Evolutionary conservation across 2,329 filamentous ascomycete genomes (phyloP).

Genomic region (Phialophora verrucosa): DNA sequence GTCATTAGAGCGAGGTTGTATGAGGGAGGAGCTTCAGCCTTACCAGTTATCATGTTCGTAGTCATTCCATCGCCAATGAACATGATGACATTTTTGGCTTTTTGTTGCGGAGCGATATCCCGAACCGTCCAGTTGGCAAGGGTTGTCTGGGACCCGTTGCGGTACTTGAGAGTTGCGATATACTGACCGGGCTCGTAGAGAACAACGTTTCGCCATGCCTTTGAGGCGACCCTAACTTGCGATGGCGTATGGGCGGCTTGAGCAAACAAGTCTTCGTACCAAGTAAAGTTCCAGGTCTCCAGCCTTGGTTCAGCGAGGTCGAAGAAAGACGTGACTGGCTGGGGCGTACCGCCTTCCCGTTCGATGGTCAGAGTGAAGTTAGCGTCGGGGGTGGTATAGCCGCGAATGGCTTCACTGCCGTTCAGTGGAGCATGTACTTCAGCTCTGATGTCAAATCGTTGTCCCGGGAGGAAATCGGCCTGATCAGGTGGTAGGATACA

Average conservation of each 20-base stretch:
- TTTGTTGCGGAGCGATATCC: slow-evolving; percentile 70
- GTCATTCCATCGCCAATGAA: slow-evolving; percentile 77
- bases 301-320: slow-evolving; percentile 71
- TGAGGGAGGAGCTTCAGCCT: slow-evolving; percentile 4
- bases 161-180: slow-evolving; percentile 76
- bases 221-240: slow-evolving; percentile 78
- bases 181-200: slow-evolving; percentile 82
- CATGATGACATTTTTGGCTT: slow-evolving; percentile 82
- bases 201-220: slow-evolving; percentile 75
- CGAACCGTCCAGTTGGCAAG: slow-evolving; percentile 78
- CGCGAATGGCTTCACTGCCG: slow-evolving; percentile 77
- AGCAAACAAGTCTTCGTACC: slow-evolving; percentile 83
- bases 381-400: slow-evolving; percentile 71
- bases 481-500: slow-evolving; percentile 65
- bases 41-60: slow-evolving; percentile 51
- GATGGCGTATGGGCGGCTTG: slow-evolving; percentile 71
- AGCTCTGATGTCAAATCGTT: slow-evolving; percentile 82
- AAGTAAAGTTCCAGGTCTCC: slow-evolving; percentile 83
- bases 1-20: slow-evolving; percentile 17
- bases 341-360: slow-evolving; percentile 58
- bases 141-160: slow-evolving; percentile 69
- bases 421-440: slow-evolving; percentile 83
- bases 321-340: slow-evolving; percentile 70
- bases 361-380: slow-evolving; percentile 75
- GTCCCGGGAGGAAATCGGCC: slow-evolving; percentile 81